A percentile compares a stretch with the other conserved stretches of the same genome.
phyloP scores from a whole-genome alignment of 495 filamentous ascomycete species.

The Platismatia glauca region DNA sequence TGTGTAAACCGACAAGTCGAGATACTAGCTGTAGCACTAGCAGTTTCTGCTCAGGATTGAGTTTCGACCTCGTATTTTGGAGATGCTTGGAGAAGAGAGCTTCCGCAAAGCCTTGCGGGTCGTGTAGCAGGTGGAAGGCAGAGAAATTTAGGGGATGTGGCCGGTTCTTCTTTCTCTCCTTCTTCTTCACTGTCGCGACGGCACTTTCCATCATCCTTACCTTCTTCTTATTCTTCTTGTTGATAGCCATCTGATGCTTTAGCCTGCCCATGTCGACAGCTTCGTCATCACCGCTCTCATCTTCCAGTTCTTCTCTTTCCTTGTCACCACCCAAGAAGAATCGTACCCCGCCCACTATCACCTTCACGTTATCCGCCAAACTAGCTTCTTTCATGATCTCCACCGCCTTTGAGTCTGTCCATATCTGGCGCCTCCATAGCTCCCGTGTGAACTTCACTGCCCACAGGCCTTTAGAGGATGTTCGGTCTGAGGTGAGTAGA shows the following conservation, averaged over 20 bases:
- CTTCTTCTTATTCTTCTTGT: slow-evolving; percentile 92
- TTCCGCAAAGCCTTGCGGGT: slow-evolving; percentile 93
- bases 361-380: slow-evolving; percentile 78
- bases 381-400: slow-evolving; percentile 91
- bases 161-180: slow-evolving; percentile 78
- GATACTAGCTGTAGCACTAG: slow-evolving; percentile 81
- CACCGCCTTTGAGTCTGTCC: slow-evolving; percentile 79
- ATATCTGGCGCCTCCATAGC: slow-evolving; percentile 80
- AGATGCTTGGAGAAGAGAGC: slow-evolving; percentile 83
- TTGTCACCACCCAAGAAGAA: slow-evolving; percentile 96
- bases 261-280: slow-evolving; percentile 69
- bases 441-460: slow-evolving; percentile 84
- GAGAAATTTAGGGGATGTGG: slow-evolving; percentile 91
- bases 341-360: slow-evolving; percentile 72
- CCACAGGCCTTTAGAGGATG: slow-evolving; percentile 83
- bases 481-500: slow-evolving; percentile 73
- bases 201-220: slow-evolving; percentile 69
- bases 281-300: slow-evolving; percentile 78
- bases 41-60: slow-evolving; percentile 86
- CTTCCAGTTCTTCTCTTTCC: slow-evolving; percentile 83
- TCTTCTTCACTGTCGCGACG: slow-evolving; percentile 63
- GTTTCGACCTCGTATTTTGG: slow-evolving; percentile 73
- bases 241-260: slow-evolving; percentile 77
- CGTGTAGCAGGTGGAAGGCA: slow-evolving; percentile 90
- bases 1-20: slow-evolving; percentile 85